These are phyloP conservation scores for Gossypium schwendimanii DNA, from an alignment of 441 rosid genomes.

Conservation along the genomic window DNA sequence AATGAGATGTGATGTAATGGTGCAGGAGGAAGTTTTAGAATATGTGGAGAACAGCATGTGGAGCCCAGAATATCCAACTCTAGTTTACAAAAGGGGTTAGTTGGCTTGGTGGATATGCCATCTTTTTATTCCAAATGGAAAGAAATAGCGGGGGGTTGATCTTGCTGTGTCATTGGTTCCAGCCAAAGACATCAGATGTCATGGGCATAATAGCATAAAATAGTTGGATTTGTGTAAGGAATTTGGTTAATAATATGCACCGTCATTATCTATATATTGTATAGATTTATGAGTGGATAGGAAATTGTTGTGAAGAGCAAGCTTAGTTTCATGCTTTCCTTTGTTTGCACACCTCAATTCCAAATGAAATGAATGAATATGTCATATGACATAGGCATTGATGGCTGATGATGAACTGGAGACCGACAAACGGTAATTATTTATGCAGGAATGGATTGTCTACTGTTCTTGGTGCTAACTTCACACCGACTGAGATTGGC, in stretches of 20 bases:
- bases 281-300: not conserved
- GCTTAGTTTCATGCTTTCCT: not conserved
- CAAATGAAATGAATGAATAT: not conserved
- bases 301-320: not conserved
- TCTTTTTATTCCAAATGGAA: not conserved
- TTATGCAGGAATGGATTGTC: too few species aligned
- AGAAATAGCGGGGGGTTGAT: not conserved
- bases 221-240: not conserved
- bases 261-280: not conserved
- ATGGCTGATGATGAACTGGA: too few species aligned
- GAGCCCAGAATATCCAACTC: slow-evolving; percentile 8
- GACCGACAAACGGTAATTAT: too few species aligned
- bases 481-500: too few species aligned
- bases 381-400: too few species aligned
- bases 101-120: not conserved
- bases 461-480: too few species aligned
- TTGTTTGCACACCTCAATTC: not conserved
- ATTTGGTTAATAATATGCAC: not conserved
- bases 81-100: slow-evolving; percentile 5
- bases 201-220: not conserved
- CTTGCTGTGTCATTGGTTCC: not conserved
- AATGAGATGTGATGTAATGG: not conserved
- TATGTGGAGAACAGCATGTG: slow-evolving; percentile 9
- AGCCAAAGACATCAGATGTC: not conserved
- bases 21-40: slow-evolving; percentile 4